Evolutionary conservation across 108 stramenopile species (phyloP).

Genomic region (Nitzschia sp.): DNA sequence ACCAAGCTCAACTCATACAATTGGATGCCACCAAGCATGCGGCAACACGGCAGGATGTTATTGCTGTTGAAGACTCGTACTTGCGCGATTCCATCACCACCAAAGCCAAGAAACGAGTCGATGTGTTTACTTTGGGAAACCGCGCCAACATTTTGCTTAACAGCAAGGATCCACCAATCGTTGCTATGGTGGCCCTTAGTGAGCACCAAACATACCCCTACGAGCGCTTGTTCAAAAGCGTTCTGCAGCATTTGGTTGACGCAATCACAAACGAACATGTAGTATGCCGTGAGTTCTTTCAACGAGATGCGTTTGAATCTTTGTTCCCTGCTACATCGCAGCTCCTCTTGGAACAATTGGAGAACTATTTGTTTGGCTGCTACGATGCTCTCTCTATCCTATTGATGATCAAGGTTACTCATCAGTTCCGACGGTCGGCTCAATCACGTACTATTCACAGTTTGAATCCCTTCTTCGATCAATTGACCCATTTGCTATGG

Average conservation of each 20-base stretch:
- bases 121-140: slow-evolving; percentile 87
- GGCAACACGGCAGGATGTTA: slow-evolving; percentile 89
- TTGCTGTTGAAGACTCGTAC: slow-evolving; percentile 92
- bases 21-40: slow-evolving; percentile 78
- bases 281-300: slow-evolving; percentile 93
- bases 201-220: slow-evolving; percentile 85
- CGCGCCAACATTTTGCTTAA: slow-evolving; percentile 52
- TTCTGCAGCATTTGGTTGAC: slow-evolving; percentile 95
- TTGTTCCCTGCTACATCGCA: slow-evolving; percentile 87
- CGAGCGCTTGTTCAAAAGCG: slow-evolving; percentile 91
- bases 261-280: slow-evolving; percentile 96
- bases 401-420: slow-evolving; percentile 96
- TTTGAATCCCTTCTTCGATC: slow-evolving; percentile 92
- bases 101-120: slow-evolving; percentile 91
- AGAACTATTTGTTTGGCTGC: slow-evolving; percentile 94
- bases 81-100: slow-evolving; percentile 85
- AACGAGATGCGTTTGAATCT: slow-evolving; percentile 83
- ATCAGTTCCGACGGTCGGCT: slow-evolving; percentile 86
- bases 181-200: slow-evolving; percentile 89
- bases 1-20: slow-evolving; percentile 90
- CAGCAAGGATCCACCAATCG: slow-evolving; percentile 61
- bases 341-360: slow-evolving; percentile 91
- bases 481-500: slow-evolving; percentile 90
- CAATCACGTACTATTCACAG: slow-evolving; percentile 83
- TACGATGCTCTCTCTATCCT: slow-evolving; percentile 94